Evolutionary conservation across 2,329 filamentous ascomycete genomes (phyloP).

Genomic region (Amesomyces nigricolor): DNA sequence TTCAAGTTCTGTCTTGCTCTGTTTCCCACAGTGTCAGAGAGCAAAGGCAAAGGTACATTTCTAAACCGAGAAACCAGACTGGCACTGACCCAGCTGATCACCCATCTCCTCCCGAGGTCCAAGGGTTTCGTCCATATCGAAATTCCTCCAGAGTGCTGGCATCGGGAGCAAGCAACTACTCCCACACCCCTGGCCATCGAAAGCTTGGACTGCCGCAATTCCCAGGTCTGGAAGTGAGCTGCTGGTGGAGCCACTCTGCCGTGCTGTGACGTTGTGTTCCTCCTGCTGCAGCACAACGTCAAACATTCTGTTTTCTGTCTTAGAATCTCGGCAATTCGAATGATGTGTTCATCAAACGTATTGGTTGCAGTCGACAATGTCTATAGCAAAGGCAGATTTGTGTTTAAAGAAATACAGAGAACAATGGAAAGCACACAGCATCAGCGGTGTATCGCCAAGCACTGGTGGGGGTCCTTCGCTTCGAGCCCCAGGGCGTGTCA

Average conservation of each 20-base stretch:
- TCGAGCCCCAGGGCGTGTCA: not conserved
- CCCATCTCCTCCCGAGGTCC: too few relatives aligned
- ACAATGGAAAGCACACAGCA: not conserved
- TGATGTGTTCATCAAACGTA: not conserved
- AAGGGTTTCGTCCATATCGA: not conserved
- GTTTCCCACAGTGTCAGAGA: too few relatives aligned
- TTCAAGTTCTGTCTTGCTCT: too few relatives aligned
- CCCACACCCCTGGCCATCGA: not conserved
- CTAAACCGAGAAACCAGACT: too few relatives aligned
- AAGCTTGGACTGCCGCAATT: slow-evolving; percentile 5
- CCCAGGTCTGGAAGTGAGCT: slow-evolving; percentile 10
- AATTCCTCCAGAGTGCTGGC: not conserved
- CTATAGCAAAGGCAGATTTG: too few relatives aligned
- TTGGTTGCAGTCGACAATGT: too few relatives aligned
- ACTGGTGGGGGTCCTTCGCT: not conserved
- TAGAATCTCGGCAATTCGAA: not conserved
- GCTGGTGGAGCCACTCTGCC: slow-evolving; percentile 12
- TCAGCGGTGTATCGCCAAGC: slow-evolving; percentile 4
- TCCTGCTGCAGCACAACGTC: slow-evolving; percentile 1
- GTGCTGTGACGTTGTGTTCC: slow-evolving; percentile 17
- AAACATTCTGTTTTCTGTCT: not conserved
- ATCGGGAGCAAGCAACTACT: not conserved
- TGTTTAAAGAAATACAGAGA: not conserved
- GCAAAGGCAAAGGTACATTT: too few relatives aligned
- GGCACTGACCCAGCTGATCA: too few relatives aligned